These are phyloP conservation scores for Acacia acuminata DNA, from an alignment of 306 rosid species.

Conservation along the genomic window DNA sequence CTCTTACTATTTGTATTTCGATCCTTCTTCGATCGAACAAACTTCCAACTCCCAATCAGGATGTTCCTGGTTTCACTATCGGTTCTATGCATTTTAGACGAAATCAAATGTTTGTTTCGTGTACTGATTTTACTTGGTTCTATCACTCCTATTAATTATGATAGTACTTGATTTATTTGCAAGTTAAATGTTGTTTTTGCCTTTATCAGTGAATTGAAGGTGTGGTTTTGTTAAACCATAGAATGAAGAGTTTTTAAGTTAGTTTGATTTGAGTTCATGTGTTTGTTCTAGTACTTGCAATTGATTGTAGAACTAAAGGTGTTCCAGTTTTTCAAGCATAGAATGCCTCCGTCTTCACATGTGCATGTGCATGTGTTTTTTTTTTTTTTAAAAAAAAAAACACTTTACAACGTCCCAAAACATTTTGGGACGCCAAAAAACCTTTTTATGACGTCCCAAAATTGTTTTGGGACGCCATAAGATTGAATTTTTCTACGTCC, in stretches of 20 bases:
- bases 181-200: background rate
- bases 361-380: too few relatives aligned
- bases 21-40: background rate
- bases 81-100: background rate
- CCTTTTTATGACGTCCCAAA: too few relatives aligned
- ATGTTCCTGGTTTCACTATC: background rate
- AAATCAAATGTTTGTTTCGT: background rate
- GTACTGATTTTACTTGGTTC: background rate
- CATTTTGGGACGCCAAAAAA: too few relatives aligned
- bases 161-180: background rate
- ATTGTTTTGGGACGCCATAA: too few relatives aligned
- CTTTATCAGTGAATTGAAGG: background rate
- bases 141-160: background rate
- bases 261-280: too few relatives aligned
- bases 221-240: background rate
- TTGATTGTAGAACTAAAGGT: too few relatives aligned
- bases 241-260: background rate
- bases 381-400: too few relatives aligned
- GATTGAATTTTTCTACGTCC: too few relatives aligned
- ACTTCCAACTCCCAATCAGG: background rate
- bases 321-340: too few relatives aligned
- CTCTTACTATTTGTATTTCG: background rate
- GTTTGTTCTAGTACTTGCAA: too few relatives aligned
- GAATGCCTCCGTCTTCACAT: too few relatives aligned
- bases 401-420: too few relatives aligned